Percentiles rank a stretch among this genome's conserved stretches.
These are phyloP conservation scores for Claviceps purpurea DNA, from an alignment of 2,329 filamentous ascomycete genomes.

Conservation along the genomic window DNA sequence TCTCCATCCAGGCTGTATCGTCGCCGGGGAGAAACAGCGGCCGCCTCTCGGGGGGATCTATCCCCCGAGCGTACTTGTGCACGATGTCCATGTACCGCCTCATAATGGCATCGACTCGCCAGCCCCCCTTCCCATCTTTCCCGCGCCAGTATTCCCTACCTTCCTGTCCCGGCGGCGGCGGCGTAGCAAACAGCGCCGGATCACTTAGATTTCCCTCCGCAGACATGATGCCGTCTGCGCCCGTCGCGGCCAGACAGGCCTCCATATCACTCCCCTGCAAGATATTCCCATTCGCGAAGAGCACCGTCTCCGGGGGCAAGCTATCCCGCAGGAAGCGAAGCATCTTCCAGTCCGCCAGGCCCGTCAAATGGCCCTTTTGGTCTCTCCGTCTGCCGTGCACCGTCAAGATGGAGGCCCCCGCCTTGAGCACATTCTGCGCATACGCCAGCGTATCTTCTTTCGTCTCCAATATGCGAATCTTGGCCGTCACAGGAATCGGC, in stretches of 20 bases:
- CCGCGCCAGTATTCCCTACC: slow-evolving; percentile 80
- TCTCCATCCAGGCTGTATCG: slow-evolving; percentile 31
- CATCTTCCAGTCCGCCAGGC: slow-evolving; percentile 81
- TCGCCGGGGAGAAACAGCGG: slow-evolving; percentile 61
- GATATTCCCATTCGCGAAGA: slow-evolving; percentile 95
- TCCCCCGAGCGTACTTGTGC: slow-evolving; percentile 59
- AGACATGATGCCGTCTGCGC: slow-evolving; percentile 87
- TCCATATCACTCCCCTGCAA: slow-evolving; percentile 67
- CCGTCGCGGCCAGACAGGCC: slow-evolving; percentile 66
- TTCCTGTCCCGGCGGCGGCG: slow-evolving; percentile 50
- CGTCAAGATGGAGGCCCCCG: slow-evolving; percentile 85
- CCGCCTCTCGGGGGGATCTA: slow-evolving; percentile 49
- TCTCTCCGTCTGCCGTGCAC: slow-evolving; percentile 82
- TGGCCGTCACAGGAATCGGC: slow-evolving; percentile 78
- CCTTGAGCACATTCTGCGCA: slow-evolving; percentile 71
- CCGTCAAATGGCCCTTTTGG: slow-evolving; percentile 93
- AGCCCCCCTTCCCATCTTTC: slow-evolving; percentile 66
- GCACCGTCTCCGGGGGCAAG: slow-evolving; percentile 73
- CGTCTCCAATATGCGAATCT: slow-evolving; percentile 82
- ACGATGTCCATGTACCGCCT: slow-evolving; percentile 85
- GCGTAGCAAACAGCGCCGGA: slow-evolving; percentile 66
- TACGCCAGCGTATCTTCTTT: slow-evolving; percentile 79
- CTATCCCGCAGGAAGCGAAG: slow-evolving; percentile 72
- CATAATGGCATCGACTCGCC: slow-evolving; percentile 75
- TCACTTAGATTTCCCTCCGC: slow-evolving; percentile 92